These are phyloP conservation scores for Peribolospora baueri DNA, from an alignment of 768 basidiomycete genomes.

Conservation along the genomic window DNA sequence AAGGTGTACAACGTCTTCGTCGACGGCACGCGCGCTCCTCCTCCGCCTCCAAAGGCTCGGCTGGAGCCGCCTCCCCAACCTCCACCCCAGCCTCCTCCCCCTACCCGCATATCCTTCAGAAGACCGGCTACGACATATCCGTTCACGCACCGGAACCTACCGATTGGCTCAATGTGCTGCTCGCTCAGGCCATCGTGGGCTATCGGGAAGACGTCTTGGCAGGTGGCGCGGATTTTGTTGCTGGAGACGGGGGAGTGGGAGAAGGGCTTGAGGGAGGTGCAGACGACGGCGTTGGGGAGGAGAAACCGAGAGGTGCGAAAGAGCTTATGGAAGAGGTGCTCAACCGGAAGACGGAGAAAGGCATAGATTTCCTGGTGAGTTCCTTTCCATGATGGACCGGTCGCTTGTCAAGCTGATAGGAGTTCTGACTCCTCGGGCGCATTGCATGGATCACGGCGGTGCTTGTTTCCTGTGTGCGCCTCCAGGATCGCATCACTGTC, in stretches of 20 bases:
- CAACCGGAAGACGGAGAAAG: constrained; percentile 14
- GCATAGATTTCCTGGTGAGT: constrained; percentile 5
- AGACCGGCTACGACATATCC: constrained; percentile 22
- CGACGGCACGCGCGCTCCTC: not conserved
- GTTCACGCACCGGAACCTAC: constrained; percentile 38
- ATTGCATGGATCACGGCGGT: no score
- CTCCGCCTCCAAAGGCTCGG: not conserved
- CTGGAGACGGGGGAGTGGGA: no score
- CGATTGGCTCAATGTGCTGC: constrained; percentile 72
- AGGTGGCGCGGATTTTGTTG: no score
- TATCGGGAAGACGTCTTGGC: constrained; percentile 1
- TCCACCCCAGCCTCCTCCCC: constrained; percentile 16
- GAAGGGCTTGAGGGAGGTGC: not conserved
- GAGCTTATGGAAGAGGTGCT: constrained; percentile 21
- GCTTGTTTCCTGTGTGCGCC: no score
- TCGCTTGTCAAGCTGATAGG: not conserved
- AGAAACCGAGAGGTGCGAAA: constrained; percentile 16
- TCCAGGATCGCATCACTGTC: constrained; percentile 9
- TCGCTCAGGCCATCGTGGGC: constrained; percentile 35
- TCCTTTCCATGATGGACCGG: constrained; percentile 19
- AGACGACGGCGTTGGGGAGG: constrained; percentile 2
- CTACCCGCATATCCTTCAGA: constrained; percentile 16
- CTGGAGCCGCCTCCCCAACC: constrained; percentile 10
- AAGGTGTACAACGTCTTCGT: not conserved
- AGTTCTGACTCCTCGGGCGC: not conserved